Evolutionary conservation across 2,329 filamentous ascomycete species (phyloP), one percentile per base, ranked within the genome.

Genomic region (Pseudogymnoascus sp.): DNA sequence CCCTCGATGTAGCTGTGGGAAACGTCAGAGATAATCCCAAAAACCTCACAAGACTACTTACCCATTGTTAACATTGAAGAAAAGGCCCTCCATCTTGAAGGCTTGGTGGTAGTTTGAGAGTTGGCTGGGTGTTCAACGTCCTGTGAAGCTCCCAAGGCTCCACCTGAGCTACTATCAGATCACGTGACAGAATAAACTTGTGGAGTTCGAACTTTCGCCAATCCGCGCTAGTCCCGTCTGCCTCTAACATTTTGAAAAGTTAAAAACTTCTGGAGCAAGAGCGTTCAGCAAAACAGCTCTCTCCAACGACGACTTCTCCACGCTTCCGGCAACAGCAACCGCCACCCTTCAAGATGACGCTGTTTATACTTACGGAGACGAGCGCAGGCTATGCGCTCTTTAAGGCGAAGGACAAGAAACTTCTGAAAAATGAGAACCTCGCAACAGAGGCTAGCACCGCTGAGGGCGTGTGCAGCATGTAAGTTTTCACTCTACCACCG

Each of bases 321-420:
- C 41, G 28, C 57, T 54, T 28, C 30, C 47, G 37, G 30, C 60
- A 65, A 58, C 50, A 60, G 59, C 57, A 39, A 58, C 37, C 30
- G 39, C 34, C 59, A 60, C 54, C 68, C 66, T 68, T 70, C 76
- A 85, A 68, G 67, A 94, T 94, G 89, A 88, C 89, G 78, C 86
- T 94, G 74, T 95, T 96, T 78, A 89, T 97, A 78, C 86, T 97
- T 70, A 88, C 88, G 72, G 92, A 97, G 79, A 97, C 92, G 75
- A 90, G 90, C 77, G 92, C 92, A 75, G 96, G 94, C 75, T 97
- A 97, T 80, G 94, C 92, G 76, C 85, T 99, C 75, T 91, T 99
- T 81, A 97, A 99, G 83, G 89, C 93, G 70, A 91, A 92, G 76
- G 93, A 97, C 83, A 97, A 97, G 85, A 97, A 97, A 81, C 84